These are phyloP conservation scores for Caloboletus inedulis DNA, from an alignment of 1,284 basidiomycete species.

Conservation along the genomic window DNA sequence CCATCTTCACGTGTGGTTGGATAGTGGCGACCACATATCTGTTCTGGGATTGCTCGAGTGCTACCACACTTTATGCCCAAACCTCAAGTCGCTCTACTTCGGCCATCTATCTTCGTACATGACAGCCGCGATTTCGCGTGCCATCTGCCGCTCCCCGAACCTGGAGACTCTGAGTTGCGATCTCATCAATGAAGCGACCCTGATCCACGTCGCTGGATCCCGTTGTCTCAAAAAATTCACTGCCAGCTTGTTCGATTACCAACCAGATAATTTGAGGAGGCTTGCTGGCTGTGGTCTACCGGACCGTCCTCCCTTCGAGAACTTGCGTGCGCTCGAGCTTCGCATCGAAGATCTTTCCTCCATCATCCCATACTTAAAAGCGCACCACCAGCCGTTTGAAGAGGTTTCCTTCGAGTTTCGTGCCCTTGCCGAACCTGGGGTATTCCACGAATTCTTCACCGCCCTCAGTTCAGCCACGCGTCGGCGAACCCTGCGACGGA, in stretches of 20 bases:
- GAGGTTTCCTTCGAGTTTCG: not conserved
- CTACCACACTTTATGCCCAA: conserved; percentile 10
- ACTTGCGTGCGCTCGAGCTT: conserved; percentile 5
- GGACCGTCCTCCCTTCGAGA: conserved; percentile 4
- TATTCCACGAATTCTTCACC: conserved; percentile 3
- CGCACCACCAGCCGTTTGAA: conserved; percentile 9
- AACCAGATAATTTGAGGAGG: not conserved
- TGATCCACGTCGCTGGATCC: conserved; percentile 1
- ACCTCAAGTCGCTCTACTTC: conserved; percentile 9
- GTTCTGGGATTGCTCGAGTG: conserved; percentile 5
- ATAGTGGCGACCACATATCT: not conserved
- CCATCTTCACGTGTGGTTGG: not conserved
- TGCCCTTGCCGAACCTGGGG: not conserved
- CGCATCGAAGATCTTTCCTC: not conserved
- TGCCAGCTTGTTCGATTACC: not conserved
- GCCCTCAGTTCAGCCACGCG: conserved; percentile 10
- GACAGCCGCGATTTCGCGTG: conserved; percentile 7
- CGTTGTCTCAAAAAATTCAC: not conserved
- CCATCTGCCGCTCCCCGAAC: not conserved
- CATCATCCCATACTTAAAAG: conserved; percentile 4
- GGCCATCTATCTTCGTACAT: not conserved
- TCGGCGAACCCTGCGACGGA: not conserved
- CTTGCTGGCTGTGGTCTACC: not conserved
- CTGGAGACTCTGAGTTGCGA: conserved; percentile 5
- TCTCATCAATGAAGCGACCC: not conserved